Conservation (phyloP, 495 filamentous ascomycete species). For the Aspergillus heteromorphus region DNA sequence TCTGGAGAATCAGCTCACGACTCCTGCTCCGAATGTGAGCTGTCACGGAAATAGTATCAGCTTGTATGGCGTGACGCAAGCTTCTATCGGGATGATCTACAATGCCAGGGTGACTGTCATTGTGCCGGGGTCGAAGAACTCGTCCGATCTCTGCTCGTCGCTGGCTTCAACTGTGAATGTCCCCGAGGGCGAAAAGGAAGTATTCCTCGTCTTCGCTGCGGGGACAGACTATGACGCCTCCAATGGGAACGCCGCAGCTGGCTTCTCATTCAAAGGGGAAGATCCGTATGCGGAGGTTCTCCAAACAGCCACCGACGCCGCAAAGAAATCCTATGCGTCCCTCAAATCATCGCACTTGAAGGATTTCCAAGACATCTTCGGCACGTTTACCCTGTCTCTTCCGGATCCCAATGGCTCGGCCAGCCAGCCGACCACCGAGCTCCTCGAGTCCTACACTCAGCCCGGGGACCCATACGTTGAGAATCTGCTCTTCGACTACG, state of each 20-base stretch:
- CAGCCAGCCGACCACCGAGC: conserved; percentile 27
- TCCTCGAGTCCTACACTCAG: conserved; percentile 29
- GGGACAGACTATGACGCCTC: conserved; percentile 43
- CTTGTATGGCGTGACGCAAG: conserved; percentile 23
- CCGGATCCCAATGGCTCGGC: conserved; percentile 33
- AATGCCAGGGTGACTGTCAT: not conserved
- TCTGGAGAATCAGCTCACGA: conserved; percentile 25
- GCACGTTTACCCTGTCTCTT: conserved; percentile 33
- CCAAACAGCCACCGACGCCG: conserved; percentile 22
- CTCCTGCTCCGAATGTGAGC: conserved; percentile 16
- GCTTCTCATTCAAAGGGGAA: conserved; percentile 41
- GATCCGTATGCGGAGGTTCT: conserved; percentile 36
- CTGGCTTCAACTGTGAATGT: conserved; percentile 10
- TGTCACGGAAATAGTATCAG: conserved; percentile 22
- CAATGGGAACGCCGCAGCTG: conserved; percentile 33
- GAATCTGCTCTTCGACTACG: conserved; percentile 39
- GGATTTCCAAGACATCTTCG: conserved; percentile 33
- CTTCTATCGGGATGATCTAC: conserved; percentile 35
- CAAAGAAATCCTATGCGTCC: conserved; percentile 18
- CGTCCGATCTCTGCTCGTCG: not conserved
- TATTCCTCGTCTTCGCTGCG: conserved; percentile 33
- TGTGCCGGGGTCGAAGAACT: not conserved
- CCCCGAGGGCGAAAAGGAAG: not conserved
- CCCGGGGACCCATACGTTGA: conserved; percentile 42
- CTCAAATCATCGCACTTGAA: conserved; percentile 31